Evolutionary conservation across 441 rosid genomes (phyloP).

Genomic region (Brassica balearica): DNA sequence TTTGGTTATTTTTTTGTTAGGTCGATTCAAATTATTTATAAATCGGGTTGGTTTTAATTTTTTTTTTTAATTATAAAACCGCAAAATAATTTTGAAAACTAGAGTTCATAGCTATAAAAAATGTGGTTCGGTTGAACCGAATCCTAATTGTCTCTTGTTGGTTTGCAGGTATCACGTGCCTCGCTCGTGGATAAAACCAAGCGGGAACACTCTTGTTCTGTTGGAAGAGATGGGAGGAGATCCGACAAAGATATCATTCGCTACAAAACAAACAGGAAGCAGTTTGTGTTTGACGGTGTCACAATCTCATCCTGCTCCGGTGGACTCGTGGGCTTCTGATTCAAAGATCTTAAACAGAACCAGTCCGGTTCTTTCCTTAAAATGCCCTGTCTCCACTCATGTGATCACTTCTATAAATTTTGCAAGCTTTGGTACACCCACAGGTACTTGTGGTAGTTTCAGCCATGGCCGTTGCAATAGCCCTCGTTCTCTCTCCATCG

Average conservation of each 20-base stretch:
- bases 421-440: conserved; percentile 91
- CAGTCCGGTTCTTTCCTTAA: conserved; percentile 59
- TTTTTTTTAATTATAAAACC: no score
- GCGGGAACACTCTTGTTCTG: conserved; percentile 79
- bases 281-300: conserved; percentile 71
- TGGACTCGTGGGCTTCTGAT: conserved; percentile 71
- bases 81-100: no score
- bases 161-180: conserved; percentile 84
- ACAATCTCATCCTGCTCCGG: conserved; percentile 78
- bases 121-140: neutral
- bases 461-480: conserved; percentile 75
- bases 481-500: conserved; percentile 57
- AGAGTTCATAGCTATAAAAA: neutral
- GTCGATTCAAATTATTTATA: neutral
- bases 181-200: conserved; percentile 86
- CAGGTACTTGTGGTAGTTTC: conserved; percentile 80
- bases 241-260: conserved; percentile 72
- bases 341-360: conserved; percentile 48
- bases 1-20: neutral
- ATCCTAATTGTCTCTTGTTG: neutral
- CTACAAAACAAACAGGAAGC: conserved; percentile 58
- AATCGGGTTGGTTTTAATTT: neutral
- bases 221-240: conserved; percentile 95
- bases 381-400: conserved; percentile 71
- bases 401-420: conserved; percentile 79